Base-by-base conservation (phyloP, 1,284 basidiomycete genomes). In the Naganishia cerealis region DNA sequence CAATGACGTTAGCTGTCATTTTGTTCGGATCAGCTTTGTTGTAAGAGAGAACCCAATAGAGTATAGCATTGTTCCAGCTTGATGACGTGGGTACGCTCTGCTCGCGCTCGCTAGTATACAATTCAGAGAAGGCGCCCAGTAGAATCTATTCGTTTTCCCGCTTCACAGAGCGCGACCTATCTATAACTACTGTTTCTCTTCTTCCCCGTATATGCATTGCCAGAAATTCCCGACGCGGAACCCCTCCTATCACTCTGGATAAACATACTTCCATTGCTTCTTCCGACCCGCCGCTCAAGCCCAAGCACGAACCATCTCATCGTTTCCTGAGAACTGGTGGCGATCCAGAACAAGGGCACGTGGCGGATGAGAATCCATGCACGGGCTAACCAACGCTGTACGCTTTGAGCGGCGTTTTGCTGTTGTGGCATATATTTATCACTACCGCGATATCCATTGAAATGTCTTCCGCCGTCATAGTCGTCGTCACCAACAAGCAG, bases 161-260 rank as follows among this genome's bases (percentile, higher is more conserved):
- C 21, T 13, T 58, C 29, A 10, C 16, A 2, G n/a, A 58, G 21
- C 40, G 9, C 6, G 2, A 50, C 36, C 38, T 54, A 63, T 33
- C 48, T 50, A 54, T 63, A 63, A 63, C 61, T 63, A 33, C 61
- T 63, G 36, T 63, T 63, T 52, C 61, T 38, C 61, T 39, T 63
- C 38, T 53, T 63, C 38, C 50, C 61, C 29, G 5, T 42, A 48
- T 38, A 62, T 3, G 29, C 48, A 13, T n/a, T 15, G 12, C 58
- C 61, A 42, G 48, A 36, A 9, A 33, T 21, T 7, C 36, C 50
- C 4, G 50, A n/a, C 21, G 21, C 48, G 1, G 61, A 63, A 12
- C 50, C 50, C 38, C 50, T 53, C 24, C 59, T 33, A 8, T 26
- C 36, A 21, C 9, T 29, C 24, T 46, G 21, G 26, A 53, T 33